Percentiles rank a stretch among this genome's conserved stretches.
phyloP scores from a whole-genome alignment of 352 stramenopile species.

The Globisporangium middletonii region DNA sequence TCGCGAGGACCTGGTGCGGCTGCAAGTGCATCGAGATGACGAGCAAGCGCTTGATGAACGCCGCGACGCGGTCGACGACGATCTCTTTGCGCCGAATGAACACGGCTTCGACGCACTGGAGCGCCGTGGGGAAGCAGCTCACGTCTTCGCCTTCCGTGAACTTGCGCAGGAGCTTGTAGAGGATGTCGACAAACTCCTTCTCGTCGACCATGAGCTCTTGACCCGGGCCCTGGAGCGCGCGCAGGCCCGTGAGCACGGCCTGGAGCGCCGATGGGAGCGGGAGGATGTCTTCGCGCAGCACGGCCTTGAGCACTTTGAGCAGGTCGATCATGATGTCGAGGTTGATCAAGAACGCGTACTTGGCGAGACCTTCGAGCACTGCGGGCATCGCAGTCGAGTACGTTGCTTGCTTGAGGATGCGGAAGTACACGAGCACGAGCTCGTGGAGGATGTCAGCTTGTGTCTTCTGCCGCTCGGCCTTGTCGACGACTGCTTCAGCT shows the following conservation, averaged over 20 bases:
- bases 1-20: constrained; percentile 74
- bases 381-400: constrained; percentile 87
- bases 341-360: constrained; percentile 97
- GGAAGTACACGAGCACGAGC: constrained; percentile 95
- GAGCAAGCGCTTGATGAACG: constrained; percentile 93
- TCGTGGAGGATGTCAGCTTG: constrained; percentile 94
- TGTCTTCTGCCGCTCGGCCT: constrained; percentile 88
- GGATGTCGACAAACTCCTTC: constrained; percentile 94
- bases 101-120: constrained; percentile 90
- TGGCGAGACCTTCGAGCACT: constrained; percentile 90
- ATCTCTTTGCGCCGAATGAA: constrained; percentile 94
- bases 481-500: constrained; percentile 91
- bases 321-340: constrained; percentile 97
- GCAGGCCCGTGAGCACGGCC: constrained; percentile 90
- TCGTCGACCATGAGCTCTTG: constrained; percentile 95
- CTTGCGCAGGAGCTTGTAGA: constrained; percentile 87
- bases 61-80: constrained; percentile 90
- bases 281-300: constrained; percentile 80
- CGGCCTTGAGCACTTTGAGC: constrained; percentile 92
- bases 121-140: constrained; percentile 57
- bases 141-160: constrained; percentile 61
- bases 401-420: constrained; percentile 91
- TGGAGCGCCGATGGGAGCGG: constrained; percentile 65
- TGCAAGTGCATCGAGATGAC: constrained; percentile 85
- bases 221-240: constrained; percentile 90